Evolutionary conservation across 495 filamentous ascomycete genomes (phyloP), one percentile per base, ranked within the genome.

Genomic region (Apiosordaria backusii): DNA sequence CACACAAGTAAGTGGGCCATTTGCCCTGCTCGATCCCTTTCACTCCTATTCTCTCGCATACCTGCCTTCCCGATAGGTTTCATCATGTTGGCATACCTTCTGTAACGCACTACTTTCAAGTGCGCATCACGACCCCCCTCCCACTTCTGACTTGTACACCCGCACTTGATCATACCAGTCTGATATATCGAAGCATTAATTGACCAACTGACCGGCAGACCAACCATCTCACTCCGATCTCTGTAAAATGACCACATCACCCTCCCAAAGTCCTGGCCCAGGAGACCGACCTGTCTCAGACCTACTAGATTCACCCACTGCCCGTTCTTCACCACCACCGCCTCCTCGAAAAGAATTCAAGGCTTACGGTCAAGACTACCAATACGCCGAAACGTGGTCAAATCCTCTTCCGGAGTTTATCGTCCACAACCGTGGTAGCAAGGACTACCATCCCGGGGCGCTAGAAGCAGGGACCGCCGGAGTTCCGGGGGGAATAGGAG

Each of bases 401-500:
- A 75, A 75, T 24, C 73, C 73, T 3, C 66, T 54, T 10, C 73
- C 73, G 4, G 71, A 73, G 65, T 40, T 75, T 9, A 57, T 73
- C 18, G 40, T 69, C 22, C 57, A 52, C 65, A 50, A 24, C 19
- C 57, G 13, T 25, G 21, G 40, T 63, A 45, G 24, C 40, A 29
- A 53, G 6, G 29, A 13, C 24, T 7, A 45, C 9, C 6, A 45
- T 15, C 35, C 35, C 35, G 35, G 35, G 10, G 35, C 35, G 35
- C 35, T 45, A 45, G 35, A 45, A 45, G 35, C 35, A 9, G 35
- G 35, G 16, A 45, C 35, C 9, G 35, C 35, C 35, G 35, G 35
- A 45, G 35, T 45, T 45, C 1, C 35, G 35, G 35, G 35, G 35
- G 35, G 13, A 57, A 10, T 60, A 16, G 50, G 57, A n/a, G 62